Percentiles rank a stretch among this genome's conserved stretches.
Conservation (phyloP, 148 eudicot genomes). For the Pouteria glomerata region DNA sequence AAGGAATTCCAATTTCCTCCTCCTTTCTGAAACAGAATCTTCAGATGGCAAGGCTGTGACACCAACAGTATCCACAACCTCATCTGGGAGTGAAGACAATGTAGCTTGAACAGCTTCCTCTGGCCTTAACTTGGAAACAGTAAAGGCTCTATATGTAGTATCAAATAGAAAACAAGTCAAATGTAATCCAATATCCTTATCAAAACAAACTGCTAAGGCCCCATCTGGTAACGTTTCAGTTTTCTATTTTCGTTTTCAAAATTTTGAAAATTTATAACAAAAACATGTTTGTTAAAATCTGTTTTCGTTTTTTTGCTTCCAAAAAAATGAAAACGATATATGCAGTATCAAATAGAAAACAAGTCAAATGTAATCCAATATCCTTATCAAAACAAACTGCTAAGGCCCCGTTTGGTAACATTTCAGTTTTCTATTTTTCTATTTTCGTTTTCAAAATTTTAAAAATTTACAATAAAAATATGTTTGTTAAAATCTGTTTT, state of each 20-base stretch:
- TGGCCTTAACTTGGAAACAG: conserved; percentile 62
- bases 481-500: too few relatives aligned
- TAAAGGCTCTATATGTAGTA: conserved; percentile 50
- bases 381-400: not conserved
- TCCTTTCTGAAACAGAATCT: conserved; percentile 79
- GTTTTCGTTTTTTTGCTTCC: too few relatives aligned
- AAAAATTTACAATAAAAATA: too few relatives aligned
- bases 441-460: too few relatives aligned
- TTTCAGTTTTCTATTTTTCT: too few relatives aligned
- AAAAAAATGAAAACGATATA: too few relatives aligned
- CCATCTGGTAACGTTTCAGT: too few relatives aligned
- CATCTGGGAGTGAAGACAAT: conserved; percentile 85
- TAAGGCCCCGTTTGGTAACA: too few relatives aligned
- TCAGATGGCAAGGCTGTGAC: conserved; percentile 73
- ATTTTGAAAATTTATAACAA: too few relatives aligned
- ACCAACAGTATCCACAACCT: conserved; percentile 82
- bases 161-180: not conserved
- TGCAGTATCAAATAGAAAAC: not conserved
- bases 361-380: conserved; percentile 3
- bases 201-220: not conserved
- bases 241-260: too few relatives aligned
- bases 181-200: conserved; percentile 1
- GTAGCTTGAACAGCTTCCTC: conserved; percentile 84
- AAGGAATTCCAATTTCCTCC: conserved; percentile 78
- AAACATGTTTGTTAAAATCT: too few relatives aligned